phyloP scores from a whole-genome alignment of 148 eudicot genomes.

The Fagopyrum esculentum region DNA sequence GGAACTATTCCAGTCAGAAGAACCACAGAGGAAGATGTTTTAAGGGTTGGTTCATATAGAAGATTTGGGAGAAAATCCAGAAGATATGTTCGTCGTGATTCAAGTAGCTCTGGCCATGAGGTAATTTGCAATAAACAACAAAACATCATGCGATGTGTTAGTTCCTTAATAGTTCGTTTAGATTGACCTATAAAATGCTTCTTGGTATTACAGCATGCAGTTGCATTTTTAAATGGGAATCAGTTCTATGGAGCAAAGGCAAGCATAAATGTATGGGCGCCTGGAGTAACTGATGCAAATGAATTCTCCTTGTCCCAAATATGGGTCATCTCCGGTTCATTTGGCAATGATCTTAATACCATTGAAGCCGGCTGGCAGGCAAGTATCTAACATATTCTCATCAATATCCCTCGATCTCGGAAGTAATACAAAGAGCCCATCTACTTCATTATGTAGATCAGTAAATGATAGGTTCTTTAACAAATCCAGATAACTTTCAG shows the following conservation, averaged over 20 bases:
- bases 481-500: neutral
- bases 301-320: conserved; percentile 93
- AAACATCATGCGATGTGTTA: neutral
- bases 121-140: conserved; percentile 28
- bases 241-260: conserved; percentile 95
- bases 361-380: conserved; percentile 99
- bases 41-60: conserved; percentile 47
- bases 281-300: conserved; percentile 56
- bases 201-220: conserved; percentile 59
- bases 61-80: conserved; percentile 71
- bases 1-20: conserved; percentile 95
- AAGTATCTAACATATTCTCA: conserved; percentile 16
- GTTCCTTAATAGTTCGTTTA: neutral
- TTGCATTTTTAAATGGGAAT: conserved; percentile 83
- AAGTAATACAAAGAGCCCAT: neutral
- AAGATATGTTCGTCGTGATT: conserved; percentile 55
- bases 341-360: conserved; percentile 92
- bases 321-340: conserved; percentile 91
- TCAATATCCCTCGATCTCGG: neutral
- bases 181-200: neutral
- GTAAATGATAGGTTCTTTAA: no score
- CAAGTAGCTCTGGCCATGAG: conserved; percentile 79
- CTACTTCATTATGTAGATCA: neutral
- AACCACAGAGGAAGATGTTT: conserved; percentile 66
- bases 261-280: conserved; percentile 93